These are phyloP conservation scores for Neoascochyta sp. DNA, from an alignment of 2,329 filamentous ascomycete species.

Conservation along the genomic window DNA sequence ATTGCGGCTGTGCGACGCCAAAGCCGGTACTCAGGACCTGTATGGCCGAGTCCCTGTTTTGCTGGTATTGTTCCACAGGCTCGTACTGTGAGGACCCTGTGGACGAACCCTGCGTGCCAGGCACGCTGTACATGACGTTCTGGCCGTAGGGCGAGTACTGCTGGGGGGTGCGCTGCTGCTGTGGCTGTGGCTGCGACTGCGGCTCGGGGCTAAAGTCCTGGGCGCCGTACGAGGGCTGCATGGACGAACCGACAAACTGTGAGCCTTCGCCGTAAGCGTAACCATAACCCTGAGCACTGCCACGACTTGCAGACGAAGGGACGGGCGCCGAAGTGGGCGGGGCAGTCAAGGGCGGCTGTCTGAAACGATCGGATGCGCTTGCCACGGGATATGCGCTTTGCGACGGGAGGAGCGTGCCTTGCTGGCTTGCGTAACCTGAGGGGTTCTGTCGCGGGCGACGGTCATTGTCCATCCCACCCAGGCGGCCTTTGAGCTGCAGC, in stretches of 20 bases:
- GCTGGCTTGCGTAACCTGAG: conserved; percentile 57
- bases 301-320: conserved; percentile 38
- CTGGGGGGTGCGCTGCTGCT: conserved; percentile 52
- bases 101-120: conserved; percentile 33
- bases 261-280: conserved; percentile 55
- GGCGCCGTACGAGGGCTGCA: conserved; percentile 51
- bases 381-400: conserved; percentile 44
- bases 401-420: conserved; percentile 46
- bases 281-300: conserved; percentile 43
- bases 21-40: conserved; percentile 70
- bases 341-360: conserved; percentile 45
- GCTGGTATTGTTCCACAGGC: conserved; percentile 70
- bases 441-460: conserved; percentile 70
- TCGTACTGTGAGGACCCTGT: conserved; percentile 66
- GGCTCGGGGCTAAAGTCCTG: conserved; percentile 59
- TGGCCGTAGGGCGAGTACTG: conserved; percentile 55
- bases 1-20: conserved; percentile 59
- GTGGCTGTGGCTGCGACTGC: conserved; percentile 52
- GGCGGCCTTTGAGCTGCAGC: conserved; percentile 51
- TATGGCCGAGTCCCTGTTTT: conserved; percentile 63
- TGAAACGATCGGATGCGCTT: conserved; percentile 48
- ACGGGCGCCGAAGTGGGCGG: conserved; percentile 43
- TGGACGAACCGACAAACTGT: conserved; percentile 55
- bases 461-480: conserved; percentile 72
- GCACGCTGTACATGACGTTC: conserved; percentile 76